Evolutionary conservation across 805 yeast genomes (phyloP).

Genomic region (Saccharomycopsis fermentans): DNA sequence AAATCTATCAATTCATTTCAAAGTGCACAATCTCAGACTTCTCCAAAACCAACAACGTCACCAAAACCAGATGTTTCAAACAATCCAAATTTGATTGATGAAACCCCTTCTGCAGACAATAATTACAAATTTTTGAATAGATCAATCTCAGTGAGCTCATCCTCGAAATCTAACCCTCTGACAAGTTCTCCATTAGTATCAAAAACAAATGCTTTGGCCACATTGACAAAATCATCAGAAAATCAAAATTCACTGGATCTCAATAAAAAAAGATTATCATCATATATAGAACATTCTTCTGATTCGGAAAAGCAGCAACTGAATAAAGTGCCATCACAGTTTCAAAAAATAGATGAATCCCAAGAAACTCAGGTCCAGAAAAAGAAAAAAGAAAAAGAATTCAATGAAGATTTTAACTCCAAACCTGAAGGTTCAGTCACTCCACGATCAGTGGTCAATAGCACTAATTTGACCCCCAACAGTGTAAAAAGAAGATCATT

Average conservation of each 20-base stretch:
- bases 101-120: not conserved
- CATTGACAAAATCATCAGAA: not conserved
- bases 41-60: not conserved
- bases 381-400: slow-evolving; percentile 1
- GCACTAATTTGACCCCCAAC: not conserved
- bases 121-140: not conserved
- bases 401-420: slow-evolving; percentile 9
- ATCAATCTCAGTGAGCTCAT: not conserved
- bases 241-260: not conserved
- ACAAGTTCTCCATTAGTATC: not conserved
- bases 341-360: too few relatives aligned
- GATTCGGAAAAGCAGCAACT: not conserved
- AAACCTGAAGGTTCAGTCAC: not conserved
- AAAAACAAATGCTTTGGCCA: not conserved
- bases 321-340: not conserved
- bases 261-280: not conserved
- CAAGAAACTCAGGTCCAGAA: not conserved
- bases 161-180: not conserved
- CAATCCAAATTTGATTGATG: not conserved
- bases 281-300: not conserved
- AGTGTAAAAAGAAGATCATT: slow-evolving; percentile 8
- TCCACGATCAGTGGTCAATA: not conserved
- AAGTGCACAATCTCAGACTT: not conserved
- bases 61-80: not conserved
- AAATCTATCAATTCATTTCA: not conserved